Percentiles rank a stretch among this genome's conserved stretches.
Evolutionary conservation across 2,329 filamentous ascomycete species (phyloP).

Genomic region (Nannizziopsis arthrosporioides): DNA sequence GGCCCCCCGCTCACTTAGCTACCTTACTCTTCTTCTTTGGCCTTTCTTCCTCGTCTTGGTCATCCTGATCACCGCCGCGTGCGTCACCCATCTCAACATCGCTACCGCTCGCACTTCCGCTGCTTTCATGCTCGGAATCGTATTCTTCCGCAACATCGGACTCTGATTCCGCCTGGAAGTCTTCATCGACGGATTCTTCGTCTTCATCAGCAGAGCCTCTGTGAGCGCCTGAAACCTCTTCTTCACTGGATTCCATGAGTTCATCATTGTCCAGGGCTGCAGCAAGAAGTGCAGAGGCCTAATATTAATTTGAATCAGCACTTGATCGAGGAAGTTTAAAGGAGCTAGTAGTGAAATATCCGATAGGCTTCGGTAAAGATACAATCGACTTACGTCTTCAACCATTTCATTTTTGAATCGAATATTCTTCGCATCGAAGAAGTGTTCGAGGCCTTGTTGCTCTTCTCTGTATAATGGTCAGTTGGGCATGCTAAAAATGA

Average conservation of each 20-base stretch:
- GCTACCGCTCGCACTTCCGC: conserved; percentile 48
- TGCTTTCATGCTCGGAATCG: conserved; percentile 82
- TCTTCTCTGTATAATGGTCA: conserved; percentile 52
- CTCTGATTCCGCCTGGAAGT: conserved; percentile 85
- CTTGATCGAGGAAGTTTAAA: background rate
- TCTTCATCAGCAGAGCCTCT: conserved; percentile 92
- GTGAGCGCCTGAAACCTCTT: conserved; percentile 59
- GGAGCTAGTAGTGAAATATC: background rate
- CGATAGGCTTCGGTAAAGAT: too few relatives aligned
- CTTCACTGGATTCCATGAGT: conserved; percentile 73
- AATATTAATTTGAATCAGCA: conserved; percentile 20
- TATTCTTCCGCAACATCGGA: conserved; percentile 95
- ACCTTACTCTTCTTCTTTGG: conserved; percentile 55
- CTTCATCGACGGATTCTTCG: conserved; percentile 87
- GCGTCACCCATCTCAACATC: conserved; percentile 48
- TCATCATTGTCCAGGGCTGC: conserved; percentile 74
- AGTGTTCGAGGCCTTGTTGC: conserved; percentile 87
- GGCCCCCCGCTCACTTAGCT: conserved; percentile 20
- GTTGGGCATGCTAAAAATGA: conserved; percentile 9
- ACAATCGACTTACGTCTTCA: conserved; percentile 60
- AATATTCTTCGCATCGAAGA: conserved; percentile 91
- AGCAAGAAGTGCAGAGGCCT: conserved; percentile 53
- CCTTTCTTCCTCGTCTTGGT: conserved; percentile 39
- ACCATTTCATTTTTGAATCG: conserved; percentile 98
- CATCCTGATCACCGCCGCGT: conserved; percentile 31